phyloP scores from a whole-genome alignment of 2,329 filamentous ascomycete genomes.

The Aspergillus carbonarius region DNA sequence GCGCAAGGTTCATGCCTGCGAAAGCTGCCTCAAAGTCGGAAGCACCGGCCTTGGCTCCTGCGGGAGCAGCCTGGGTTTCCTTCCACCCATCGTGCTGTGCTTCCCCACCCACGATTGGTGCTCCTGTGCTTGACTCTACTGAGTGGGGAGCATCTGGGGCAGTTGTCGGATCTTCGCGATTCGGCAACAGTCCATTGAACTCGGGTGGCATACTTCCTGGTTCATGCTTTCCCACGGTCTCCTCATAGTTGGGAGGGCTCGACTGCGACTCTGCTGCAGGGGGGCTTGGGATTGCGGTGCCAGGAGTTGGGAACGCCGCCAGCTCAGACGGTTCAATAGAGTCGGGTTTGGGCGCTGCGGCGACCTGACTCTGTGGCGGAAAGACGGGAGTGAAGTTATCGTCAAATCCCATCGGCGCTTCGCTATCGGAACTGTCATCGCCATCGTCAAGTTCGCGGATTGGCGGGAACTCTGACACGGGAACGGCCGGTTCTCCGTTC shows the following conservation, averaged over 20 bases:
- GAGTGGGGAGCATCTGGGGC: conserved; percentile 41
- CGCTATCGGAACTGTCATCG: conserved; percentile 72
- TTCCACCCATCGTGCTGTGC: conserved; percentile 22
- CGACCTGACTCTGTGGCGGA: conserved; percentile 33
- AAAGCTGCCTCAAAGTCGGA: conserved; percentile 51
- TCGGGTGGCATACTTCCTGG: conserved; percentile 35
- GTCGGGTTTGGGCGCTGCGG: conserved; percentile 28
- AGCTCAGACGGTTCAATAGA: conserved; percentile 40
- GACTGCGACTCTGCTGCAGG: conserved; percentile 58
- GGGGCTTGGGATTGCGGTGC: conserved; percentile 39
- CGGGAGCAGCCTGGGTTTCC: conserved; percentile 12
- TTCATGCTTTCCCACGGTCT: conserved; percentile 23
- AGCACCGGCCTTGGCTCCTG: conserved; percentile 30
- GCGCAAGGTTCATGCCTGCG: conserved; percentile 44
- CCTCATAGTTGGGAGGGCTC: conserved; percentile 52
- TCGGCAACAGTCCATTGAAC: conserved; percentile 42
- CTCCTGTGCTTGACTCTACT: conserved; percentile 36
- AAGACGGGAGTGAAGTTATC: conserved; percentile 80
- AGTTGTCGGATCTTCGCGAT: conserved; percentile 40
- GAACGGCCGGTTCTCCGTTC: conserved; percentile 28
- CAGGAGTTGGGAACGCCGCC: conserved; percentile 40
- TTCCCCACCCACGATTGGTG: conserved; percentile 38
- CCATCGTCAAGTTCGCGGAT: conserved; percentile 82
- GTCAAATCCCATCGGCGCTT: conserved; percentile 69
- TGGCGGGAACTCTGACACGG: conserved; percentile 76